These are phyloP conservation scores for Pichia sp. DNA, from an alignment of 1,139 yeast genomes.

Conservation along the genomic window DNA sequence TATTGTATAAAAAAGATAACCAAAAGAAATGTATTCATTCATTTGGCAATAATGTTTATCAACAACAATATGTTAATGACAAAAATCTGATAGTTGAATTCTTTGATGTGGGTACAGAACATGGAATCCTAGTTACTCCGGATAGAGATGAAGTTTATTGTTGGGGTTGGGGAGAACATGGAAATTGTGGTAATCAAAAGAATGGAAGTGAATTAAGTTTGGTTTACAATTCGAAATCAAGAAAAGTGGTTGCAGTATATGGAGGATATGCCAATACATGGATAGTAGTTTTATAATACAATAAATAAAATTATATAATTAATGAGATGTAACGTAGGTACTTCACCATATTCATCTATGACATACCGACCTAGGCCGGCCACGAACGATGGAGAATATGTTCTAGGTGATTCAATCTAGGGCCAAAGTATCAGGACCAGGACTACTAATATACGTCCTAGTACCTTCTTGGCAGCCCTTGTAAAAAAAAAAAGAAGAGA, in stretches of 20 bases:
- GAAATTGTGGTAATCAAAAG: conserved; percentile 66
- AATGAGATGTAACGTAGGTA: conserved; percentile 59
- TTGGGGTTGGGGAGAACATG: conserved; percentile 99
- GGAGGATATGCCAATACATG: conserved; percentile 46
- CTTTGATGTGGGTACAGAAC: conserved; percentile 75
- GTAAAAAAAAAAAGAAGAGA: background rate
- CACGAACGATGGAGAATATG: conserved; percentile 77
- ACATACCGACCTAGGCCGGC: conserved; percentile 15
- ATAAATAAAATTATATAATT: background rate
- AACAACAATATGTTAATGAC: conserved; percentile 38
- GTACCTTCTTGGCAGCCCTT: conserved; percentile 14
- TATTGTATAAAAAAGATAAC: conserved; percentile 21
- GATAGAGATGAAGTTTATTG: conserved; percentile 38
- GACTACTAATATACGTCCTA: conserved; percentile 12
- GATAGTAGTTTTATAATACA: conserved; percentile 19
- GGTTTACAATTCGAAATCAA: conserved; percentile 12
- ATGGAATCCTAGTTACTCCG: conserved; percentile 47
- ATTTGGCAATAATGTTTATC: conserved; percentile 70
- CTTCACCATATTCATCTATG: conserved; percentile 73
- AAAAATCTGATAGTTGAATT: background rate
- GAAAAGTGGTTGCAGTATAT: conserved; percentile 31
- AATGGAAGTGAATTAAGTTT: background rate
- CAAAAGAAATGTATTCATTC: conserved; percentile 32
- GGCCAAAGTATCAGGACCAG: conserved; percentile 50
- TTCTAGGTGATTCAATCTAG: conserved; percentile 58